phyloP scores from a whole-genome alignment of 345 rosid species.

The Mallotus nudiflorus region DNA sequence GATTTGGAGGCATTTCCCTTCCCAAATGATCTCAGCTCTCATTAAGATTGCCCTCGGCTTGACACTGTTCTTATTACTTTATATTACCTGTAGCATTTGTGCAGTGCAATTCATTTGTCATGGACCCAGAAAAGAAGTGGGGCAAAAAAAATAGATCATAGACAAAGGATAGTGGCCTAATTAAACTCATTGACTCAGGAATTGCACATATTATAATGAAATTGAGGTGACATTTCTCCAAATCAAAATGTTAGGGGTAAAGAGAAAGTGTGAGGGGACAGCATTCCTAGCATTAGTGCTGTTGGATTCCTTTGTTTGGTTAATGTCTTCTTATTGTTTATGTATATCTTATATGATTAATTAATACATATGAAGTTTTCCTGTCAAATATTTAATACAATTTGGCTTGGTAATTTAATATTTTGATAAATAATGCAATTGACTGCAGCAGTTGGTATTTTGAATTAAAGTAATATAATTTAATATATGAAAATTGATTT shows the following conservation, averaged over 20 bases:
- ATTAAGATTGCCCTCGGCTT: not conserved
- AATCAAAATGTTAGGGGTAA: not conserved
- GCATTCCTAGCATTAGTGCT: not conserved
- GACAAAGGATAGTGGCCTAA: not conserved
- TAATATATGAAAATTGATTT: too few relatives aligned
- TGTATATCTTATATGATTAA: too few relatives aligned
- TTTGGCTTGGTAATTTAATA: too few relatives aligned
- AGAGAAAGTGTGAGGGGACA: not conserved
- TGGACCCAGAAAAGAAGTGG: too few relatives aligned
- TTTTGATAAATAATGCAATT: too few relatives aligned
- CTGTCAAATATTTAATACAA: too few relatives aligned
- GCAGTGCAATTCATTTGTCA: too few relatives aligned
- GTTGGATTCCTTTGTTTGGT: conserved; percentile 14
- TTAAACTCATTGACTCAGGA: not conserved
- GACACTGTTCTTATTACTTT: not conserved
- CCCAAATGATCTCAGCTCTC: not conserved
- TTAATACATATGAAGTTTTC: too few relatives aligned
- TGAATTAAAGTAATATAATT: too few relatives aligned
- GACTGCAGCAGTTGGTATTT: too few relatives aligned
- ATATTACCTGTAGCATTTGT: too few relatives aligned
- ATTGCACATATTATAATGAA: not conserved
- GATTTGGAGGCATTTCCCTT: too few relatives aligned
- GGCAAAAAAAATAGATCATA: not conserved
- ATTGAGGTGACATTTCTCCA: not conserved
- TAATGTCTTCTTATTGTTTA: conserved; percentile 4